phyloP scores from a whole-genome alignment of 139 green algal genomes.

The Chlorella sp. region DNA sequence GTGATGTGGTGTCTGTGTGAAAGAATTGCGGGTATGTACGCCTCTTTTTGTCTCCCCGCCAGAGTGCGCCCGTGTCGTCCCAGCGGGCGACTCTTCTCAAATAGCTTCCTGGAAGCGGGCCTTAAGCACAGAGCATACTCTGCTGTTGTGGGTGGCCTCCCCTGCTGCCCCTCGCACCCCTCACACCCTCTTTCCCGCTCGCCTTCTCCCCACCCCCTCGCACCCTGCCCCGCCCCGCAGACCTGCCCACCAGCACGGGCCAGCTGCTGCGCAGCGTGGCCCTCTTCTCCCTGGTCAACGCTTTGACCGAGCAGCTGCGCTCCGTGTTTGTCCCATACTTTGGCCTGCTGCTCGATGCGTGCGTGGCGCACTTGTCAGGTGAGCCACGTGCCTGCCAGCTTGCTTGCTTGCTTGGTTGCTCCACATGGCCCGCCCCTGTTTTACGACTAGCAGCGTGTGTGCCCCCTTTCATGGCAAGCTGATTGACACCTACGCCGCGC shows the following conservation, averaged over 20 bases:
- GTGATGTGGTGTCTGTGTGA: not conserved
- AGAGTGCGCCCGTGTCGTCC: too few relatives aligned
- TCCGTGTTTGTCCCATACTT: constrained; percentile 91
- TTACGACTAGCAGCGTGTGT: too few relatives aligned
- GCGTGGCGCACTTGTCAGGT: constrained; percentile 60
- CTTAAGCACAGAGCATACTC: too few relatives aligned
- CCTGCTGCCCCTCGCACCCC: not conserved
- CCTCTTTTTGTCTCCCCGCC: too few relatives aligned
- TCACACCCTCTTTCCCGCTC: too few relatives aligned
- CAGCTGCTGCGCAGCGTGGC: constrained; percentile 50
- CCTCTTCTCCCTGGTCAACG: constrained; percentile 64
- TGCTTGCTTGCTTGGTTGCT: not conserved
- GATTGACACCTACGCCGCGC: too few relatives aligned
- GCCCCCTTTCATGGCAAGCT: too few relatives aligned
- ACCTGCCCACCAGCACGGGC: not conserved
- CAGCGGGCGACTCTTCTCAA: not conserved
- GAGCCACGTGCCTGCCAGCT: not conserved
- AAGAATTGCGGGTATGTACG: not conserved
- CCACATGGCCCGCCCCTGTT: too few relatives aligned
- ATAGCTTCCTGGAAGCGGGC: not conserved
- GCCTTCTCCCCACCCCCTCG: not conserved
- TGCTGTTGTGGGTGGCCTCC: not conserved
- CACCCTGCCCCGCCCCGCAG: not conserved
- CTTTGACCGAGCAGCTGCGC: constrained; percentile 75
- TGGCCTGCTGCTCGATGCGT: constrained; percentile 67